phyloP scores from a whole-genome alignment of 306 rosid genomes.

The Luffa acutangula region DNA sequence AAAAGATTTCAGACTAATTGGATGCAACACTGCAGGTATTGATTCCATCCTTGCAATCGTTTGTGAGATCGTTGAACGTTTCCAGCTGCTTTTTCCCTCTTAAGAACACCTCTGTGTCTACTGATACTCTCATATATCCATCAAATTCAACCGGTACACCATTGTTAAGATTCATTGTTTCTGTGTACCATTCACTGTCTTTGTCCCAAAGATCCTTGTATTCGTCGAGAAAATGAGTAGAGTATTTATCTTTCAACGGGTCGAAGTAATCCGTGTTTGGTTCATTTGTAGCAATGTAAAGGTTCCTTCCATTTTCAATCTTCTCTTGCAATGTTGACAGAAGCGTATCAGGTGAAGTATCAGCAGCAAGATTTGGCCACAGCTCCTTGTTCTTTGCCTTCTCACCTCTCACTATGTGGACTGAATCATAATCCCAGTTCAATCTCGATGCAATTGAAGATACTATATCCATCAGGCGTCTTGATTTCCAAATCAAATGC shows the following conservation, averaged over 20 bases:
- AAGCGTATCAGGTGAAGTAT: conserved; percentile 76
- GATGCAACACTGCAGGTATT: conserved; percentile 63
- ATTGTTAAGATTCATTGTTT: conserved; percentile 59
- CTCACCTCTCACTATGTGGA: conserved; percentile 89
- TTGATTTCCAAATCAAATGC: conserved; percentile 94
- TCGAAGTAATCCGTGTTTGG: conserved; percentile 59
- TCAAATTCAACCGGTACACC: conserved; percentile 79
- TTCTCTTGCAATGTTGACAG: conserved; percentile 62
- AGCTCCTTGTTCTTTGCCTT: conserved; percentile 83
- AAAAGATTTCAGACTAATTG: conserved; percentile 25
- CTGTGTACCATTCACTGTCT: conserved; percentile 68
- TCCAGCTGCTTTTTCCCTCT: conserved; percentile 94
- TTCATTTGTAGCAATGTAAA: conserved; percentile 84
- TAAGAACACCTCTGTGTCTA: conserved; percentile 92
- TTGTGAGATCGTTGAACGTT: conserved; percentile 89
- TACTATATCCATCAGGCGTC: conserved; percentile 83
- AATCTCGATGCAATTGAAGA: conserved; percentile 69
- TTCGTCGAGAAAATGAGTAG: conserved; percentile 81
- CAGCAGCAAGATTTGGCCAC: conserved; percentile 90
- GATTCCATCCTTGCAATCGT: conserved; percentile 91
- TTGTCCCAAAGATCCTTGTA: conserved; percentile 90
- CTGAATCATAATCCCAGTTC: conserved; percentile 91
- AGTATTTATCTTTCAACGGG: conserved; percentile 81
- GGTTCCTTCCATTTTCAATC: conserved; percentile 71
- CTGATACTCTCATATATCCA: conserved; percentile 92